phyloP scores from a whole-genome alignment of 345 rosid species.

The Rhizophora apiculata region DNA sequence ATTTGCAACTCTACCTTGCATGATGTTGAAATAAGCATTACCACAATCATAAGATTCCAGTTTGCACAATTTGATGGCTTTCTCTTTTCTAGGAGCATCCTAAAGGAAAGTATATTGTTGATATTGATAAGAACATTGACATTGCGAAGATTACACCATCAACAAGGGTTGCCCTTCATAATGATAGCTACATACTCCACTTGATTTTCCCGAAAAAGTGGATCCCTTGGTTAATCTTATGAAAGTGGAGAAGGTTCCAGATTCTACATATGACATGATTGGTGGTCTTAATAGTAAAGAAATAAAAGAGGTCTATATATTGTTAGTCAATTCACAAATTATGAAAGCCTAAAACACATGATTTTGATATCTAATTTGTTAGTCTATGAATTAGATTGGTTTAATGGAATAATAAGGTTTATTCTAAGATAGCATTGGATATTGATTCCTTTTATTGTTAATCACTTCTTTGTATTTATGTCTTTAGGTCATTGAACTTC shows the following conservation, averaged over 20 bases:
- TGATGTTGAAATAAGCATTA: neutral
- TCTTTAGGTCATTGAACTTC: constrained; percentile 92
- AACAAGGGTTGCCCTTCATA: constrained; percentile 93
- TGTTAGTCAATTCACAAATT: neutral
- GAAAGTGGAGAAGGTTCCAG: constrained; percentile 98
- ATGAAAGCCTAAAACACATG: neutral
- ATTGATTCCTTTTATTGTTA: constrained; percentile 11
- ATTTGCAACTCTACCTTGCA: neutral
- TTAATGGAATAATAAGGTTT: too few relatives aligned
- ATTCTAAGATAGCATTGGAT: neutral
- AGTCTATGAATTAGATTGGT: too few relatives aligned
- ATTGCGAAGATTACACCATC: constrained; percentile 91
- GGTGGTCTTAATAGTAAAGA: constrained; percentile 98
- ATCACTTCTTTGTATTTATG: constrained; percentile 2
- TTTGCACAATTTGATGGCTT: neutral
- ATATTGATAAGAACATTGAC: constrained; percentile 87
- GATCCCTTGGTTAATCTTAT: constrained; percentile 97
- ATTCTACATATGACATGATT: constrained; percentile 98
- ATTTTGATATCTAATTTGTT: neutral
- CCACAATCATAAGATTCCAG: neutral
- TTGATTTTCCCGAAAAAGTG: constrained; percentile 84
- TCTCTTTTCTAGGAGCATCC: constrained; percentile 75
- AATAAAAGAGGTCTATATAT: constrained; percentile 71
- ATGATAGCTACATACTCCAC: constrained; percentile 98
- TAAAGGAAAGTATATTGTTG: constrained; percentile 98